Evolutionary conservation across 768 basidiomycete species (phyloP).

Genomic region (Amanita fuliginea): DNA sequence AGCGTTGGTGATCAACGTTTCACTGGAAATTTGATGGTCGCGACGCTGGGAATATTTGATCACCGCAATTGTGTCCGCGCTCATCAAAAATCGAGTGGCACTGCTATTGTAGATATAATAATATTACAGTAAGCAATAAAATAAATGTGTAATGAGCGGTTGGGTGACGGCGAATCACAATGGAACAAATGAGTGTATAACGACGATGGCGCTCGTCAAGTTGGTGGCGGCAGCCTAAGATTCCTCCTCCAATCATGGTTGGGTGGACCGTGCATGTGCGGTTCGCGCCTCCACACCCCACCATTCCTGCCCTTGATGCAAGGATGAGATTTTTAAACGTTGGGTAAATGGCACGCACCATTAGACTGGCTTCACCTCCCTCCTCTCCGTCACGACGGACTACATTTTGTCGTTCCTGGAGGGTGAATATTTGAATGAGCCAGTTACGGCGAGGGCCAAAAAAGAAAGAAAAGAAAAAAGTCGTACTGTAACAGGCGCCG

Average conservation of each 20-base stretch:
- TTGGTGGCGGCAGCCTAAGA: neutral
- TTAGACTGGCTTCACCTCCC: neutral
- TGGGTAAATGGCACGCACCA: too few relatives aligned
- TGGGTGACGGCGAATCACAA: too few relatives aligned
- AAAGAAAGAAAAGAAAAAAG: constrained; percentile 5
- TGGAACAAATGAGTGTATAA: neutral
- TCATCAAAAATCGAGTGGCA: too few relatives aligned
- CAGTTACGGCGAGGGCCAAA: too few relatives aligned
- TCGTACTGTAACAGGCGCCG: constrained; percentile 9
- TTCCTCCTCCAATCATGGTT: neutral
- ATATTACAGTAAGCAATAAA: neutral
- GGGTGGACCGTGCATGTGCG: neutral
- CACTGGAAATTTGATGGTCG: too few relatives aligned
- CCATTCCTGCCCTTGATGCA: neutral
- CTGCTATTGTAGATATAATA: neutral
- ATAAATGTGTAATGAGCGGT: too few relatives aligned
- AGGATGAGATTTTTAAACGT: neutral
- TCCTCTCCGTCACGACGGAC: constrained; percentile 6
- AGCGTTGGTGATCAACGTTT: too few relatives aligned
- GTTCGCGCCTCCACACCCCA: neutral
- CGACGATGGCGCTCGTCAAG: neutral
- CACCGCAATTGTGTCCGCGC: too few relatives aligned
- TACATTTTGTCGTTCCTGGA: constrained; percentile 11
- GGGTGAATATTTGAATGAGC: neutral
- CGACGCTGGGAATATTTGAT: too few relatives aligned